phyloP scores from a whole-genome alignment of 2,329 filamentous ascomycete genomes.

The Raffaelea albimanens region DNA sequence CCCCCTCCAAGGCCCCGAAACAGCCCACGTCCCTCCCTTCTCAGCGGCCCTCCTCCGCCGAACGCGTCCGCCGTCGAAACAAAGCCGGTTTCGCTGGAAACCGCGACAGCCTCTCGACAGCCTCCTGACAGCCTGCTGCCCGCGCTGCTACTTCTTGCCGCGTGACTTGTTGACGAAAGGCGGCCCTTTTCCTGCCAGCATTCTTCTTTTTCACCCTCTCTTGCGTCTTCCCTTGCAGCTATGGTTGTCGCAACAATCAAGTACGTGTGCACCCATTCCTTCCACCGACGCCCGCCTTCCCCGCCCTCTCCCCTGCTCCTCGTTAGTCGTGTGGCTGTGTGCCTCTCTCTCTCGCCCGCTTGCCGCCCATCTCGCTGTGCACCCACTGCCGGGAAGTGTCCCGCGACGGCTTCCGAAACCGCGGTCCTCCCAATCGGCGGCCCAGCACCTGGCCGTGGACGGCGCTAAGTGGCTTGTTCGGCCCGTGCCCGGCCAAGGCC shows the following conservation, averaged over 20 bases:
- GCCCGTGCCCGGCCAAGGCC: too few species aligned
- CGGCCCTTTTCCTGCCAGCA: too few species aligned
- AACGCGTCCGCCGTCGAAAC: not conserved
- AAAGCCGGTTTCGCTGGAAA: not conserved
- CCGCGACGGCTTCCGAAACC: too few species aligned
- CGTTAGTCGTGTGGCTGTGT: not conserved
- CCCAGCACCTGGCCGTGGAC: too few species aligned
- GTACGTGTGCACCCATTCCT: constrained; percentile 30
- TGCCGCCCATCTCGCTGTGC: not conserved
- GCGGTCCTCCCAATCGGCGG: too few species aligned
- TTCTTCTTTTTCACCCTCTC: too few species aligned
- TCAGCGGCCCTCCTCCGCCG: not conserved
- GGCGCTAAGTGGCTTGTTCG: too few species aligned
- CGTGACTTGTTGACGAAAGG: not conserved
- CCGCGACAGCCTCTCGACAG: not conserved
- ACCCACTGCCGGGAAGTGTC: not conserved
- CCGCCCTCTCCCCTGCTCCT: not conserved
- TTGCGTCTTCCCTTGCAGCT: constrained; percentile 27
- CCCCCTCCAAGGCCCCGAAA: too few species aligned
- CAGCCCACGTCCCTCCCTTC: not conserved
- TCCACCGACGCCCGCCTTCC: not conserved
- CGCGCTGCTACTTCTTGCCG: not conserved
- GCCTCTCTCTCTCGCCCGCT: not conserved
- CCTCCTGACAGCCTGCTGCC: not conserved
- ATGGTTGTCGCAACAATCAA: constrained; percentile 58